These are phyloP conservation scores for Myxozyma melibiosi DNA, from an alignment of 805 yeast species.

Conservation along the genomic window DNA sequence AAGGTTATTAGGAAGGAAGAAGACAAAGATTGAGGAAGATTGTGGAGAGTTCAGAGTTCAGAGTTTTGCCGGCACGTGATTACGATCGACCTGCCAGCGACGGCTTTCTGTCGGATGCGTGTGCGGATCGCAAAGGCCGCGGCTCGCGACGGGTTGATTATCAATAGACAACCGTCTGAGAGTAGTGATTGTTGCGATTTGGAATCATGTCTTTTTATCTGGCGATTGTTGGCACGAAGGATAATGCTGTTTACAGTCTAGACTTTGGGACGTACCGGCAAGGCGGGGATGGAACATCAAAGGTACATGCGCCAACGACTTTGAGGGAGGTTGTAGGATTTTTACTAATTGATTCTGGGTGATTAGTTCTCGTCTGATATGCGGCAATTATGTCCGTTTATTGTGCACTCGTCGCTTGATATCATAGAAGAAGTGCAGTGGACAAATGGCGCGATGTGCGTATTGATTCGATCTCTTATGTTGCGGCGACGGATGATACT, in stretches of 20 bases:
- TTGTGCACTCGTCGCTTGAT: constrained; percentile 85
- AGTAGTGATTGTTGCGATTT: too few species aligned
- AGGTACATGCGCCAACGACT: constrained; percentile 27
- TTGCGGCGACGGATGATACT: neutral
- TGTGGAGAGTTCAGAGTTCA: too few species aligned
- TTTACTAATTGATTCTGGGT: neutral
- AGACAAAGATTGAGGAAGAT: too few species aligned
- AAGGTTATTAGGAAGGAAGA: too few species aligned
- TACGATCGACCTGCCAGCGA: too few species aligned
- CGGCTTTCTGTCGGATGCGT: too few species aligned
- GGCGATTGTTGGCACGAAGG: constrained; percentile 83
- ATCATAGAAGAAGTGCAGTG: constrained; percentile 90
- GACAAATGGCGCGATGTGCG: constrained; percentile 56
- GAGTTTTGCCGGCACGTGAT: too few species aligned
- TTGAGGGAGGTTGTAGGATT: neutral
- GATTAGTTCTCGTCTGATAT: constrained; percentile 64
- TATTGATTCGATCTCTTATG: neutral
- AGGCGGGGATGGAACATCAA: constrained; percentile 64
- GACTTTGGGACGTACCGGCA: constrained; percentile 78
- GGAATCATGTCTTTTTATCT: constrained; percentile 91
- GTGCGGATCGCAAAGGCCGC: too few species aligned
- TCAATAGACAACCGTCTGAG: too few species aligned
- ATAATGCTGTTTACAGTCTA: constrained; percentile 82
- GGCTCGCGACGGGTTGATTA: too few species aligned
- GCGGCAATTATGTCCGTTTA: constrained; percentile 81